Evolutionary conservation across 345 rosid genomes (phyloP).

Genomic region (Mallotus nudiflorus): DNA sequence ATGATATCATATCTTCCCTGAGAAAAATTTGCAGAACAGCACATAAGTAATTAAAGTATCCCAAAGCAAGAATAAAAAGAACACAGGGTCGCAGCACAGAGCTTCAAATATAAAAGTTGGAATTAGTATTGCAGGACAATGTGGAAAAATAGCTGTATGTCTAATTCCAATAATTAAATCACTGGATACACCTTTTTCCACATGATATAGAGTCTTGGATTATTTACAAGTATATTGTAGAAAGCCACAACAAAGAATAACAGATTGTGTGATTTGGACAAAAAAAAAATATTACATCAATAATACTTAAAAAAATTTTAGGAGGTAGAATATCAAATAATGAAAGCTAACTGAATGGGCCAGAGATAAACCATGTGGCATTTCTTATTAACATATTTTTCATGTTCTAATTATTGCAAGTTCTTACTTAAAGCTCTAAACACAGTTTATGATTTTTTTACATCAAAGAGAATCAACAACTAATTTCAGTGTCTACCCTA

Average conservation of each 20-base stretch:
- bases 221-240: not conserved
- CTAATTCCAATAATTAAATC: not conserved
- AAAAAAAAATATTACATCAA: too few species aligned
- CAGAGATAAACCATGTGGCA: not conserved
- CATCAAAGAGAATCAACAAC: not conserved
- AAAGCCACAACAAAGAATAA: not conserved
- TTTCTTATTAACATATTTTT: not conserved
- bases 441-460: not conserved
- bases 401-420: not conserved
- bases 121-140: not conserved
- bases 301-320: too few species aligned
- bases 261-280: not conserved
- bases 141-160: not conserved
- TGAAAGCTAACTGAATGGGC: too few species aligned
- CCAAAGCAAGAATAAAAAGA: slow-evolving; percentile 11
- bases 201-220: not conserved
- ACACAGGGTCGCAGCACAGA: not conserved
- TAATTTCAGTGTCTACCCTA: not conserved
- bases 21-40: slow-evolving; percentile 35
- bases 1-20: slow-evolving; percentile 98
- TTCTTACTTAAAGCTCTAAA: not conserved
- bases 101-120: not conserved
- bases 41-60: slow-evolving; percentile 9
- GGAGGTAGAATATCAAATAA: too few species aligned
- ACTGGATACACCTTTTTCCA: not conserved